Conservation (phyloP, 1,139 yeast genomes). For the Geotrichum macrosporum region DNA sequence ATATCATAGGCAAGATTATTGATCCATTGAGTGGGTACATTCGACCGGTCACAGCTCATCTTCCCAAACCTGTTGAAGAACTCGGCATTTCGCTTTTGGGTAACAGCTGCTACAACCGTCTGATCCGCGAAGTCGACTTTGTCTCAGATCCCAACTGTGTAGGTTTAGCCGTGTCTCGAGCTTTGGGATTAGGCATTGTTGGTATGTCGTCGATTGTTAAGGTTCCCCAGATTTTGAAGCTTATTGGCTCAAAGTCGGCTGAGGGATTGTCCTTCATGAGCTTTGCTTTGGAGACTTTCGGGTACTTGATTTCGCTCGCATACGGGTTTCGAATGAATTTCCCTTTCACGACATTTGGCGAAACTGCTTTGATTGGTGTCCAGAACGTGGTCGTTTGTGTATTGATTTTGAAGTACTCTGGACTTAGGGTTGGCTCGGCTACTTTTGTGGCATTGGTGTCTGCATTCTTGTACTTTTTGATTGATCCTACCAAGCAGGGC, state of each 20-base stretch:
- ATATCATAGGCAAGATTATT: constrained; percentile 26
- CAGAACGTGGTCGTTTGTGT: constrained; percentile 41
- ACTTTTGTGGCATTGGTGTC: constrained; percentile 31
- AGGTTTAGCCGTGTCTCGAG: constrained; percentile 34
- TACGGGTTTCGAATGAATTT: constrained; percentile 42
- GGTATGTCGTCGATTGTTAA: constrained; percentile 39
- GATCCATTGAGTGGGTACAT: constrained; percentile 27
- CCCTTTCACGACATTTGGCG: constrained; percentile 46
- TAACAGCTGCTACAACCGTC: constrained; percentile 27
- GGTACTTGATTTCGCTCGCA: constrained; percentile 41
- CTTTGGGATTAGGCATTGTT: constrained; percentile 39
- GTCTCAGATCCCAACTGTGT: constrained; percentile 32
- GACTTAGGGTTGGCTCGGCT: constrained; percentile 25
- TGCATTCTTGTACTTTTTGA: constrained; percentile 23
- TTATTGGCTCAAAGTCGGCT: constrained; percentile 37
- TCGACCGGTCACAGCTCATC: constrained; percentile 27
- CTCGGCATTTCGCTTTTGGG: constrained; percentile 26
- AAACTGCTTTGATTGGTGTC: constrained; percentile 40
- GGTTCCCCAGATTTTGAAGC: constrained; percentile 40
- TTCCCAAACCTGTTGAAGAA: constrained; percentile 29
- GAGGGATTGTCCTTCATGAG: constrained; percentile 39
- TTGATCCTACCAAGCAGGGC: constrained; percentile 25
- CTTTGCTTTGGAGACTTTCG: constrained; percentile 40
- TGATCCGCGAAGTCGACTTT: constrained; percentile 31
- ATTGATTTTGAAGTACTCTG: constrained; percentile 35